phyloP scores from a whole-genome alignment of 163 green algal species.

The Prototheca wickerhamii region DNA sequence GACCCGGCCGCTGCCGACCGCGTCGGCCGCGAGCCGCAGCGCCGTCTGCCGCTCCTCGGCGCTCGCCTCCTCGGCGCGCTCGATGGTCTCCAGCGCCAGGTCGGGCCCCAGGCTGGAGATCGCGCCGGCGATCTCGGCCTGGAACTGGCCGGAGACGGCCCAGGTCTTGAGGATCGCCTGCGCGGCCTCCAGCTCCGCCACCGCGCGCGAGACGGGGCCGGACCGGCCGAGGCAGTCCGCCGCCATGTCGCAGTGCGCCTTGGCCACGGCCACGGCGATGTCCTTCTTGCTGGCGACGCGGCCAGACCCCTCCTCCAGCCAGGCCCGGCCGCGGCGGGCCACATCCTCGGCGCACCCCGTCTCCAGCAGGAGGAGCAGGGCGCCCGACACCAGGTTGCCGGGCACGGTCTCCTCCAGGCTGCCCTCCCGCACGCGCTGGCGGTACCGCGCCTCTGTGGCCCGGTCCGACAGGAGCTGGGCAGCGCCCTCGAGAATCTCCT shows the following conservation, averaged over 20 bases:
- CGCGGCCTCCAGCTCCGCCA: conserved; percentile 26
- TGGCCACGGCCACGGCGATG: conserved; percentile 27
- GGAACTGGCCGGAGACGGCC: too few relatives aligned
- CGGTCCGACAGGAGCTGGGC: neutral
- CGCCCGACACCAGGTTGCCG: conserved; percentile 11
- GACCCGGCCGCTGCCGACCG: too few relatives aligned
- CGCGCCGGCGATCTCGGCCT: too few relatives aligned
- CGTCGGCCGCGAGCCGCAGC: too few relatives aligned
- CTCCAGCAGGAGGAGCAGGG: conserved; percentile 34
- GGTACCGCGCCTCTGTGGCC: neutral
- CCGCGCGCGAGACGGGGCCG: neutral
- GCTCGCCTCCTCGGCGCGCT: neutral
- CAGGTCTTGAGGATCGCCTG: too few relatives aligned
- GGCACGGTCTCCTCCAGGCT: neutral
- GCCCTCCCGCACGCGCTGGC: neutral
- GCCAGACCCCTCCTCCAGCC: conserved; percentile 17
- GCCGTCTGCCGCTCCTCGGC: too few relatives aligned
- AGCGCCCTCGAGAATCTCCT: neutral
- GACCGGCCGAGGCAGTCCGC: conserved; percentile 9
- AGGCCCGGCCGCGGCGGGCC: conserved; percentile 23
- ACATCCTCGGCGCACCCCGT: conserved; percentile 23
- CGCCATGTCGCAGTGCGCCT: conserved; percentile 23
- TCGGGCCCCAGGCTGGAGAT: too few relatives aligned
- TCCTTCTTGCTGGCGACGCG: conserved; percentile 19
- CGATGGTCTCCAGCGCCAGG: conserved; percentile 28